These are phyloP conservation scores for Solanum chilense DNA, from an alignment of 257 asterid species.

Conservation along the genomic window DNA sequence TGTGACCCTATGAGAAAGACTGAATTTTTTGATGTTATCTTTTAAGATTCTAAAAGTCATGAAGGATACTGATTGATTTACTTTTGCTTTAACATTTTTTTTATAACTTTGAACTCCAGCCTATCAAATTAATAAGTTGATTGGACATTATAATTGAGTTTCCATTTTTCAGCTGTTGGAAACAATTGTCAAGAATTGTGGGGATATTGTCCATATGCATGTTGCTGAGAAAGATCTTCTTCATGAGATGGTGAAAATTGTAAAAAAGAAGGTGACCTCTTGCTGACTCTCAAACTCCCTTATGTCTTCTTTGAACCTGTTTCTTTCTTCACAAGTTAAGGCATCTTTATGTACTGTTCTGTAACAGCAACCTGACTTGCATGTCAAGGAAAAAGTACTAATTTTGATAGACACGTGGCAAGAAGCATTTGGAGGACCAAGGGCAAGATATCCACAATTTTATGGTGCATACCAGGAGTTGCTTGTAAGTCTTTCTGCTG, in stretches of 20 bases:
- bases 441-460: slow-evolving; percentile 87
- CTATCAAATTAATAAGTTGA: neutral
- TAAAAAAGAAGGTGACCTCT: slow-evolving; percentile 54
- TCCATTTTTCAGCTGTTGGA: slow-evolving; percentile 27
- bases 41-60: neutral
- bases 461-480: slow-evolving; percentile 93
- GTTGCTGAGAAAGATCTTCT: slow-evolving; percentile 42
- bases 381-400: slow-evolving; percentile 94
- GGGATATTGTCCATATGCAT: slow-evolving; percentile 41
- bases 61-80: neutral
- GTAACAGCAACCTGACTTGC: slow-evolving; percentile 85
- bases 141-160: neutral
- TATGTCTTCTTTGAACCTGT: neutral
- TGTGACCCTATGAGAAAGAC: neutral
- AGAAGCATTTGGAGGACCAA: slow-evolving; percentile 98
- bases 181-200: slow-evolving; percentile 42
- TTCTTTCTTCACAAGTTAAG: neutral
- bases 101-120: neutral
- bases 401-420: slow-evolving; percentile 98
- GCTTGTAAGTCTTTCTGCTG: slow-evolving; percentile 36
- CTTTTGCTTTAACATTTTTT: neutral
- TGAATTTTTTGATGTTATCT: neutral
- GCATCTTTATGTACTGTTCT: neutral
- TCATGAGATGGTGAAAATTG: slow-evolving; percentile 41
- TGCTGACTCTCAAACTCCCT: neutral